These are phyloP conservation scores for Rhododendron vialii DNA, from an alignment of 148 eudicot genomes.

Conservation along the genomic window DNA sequence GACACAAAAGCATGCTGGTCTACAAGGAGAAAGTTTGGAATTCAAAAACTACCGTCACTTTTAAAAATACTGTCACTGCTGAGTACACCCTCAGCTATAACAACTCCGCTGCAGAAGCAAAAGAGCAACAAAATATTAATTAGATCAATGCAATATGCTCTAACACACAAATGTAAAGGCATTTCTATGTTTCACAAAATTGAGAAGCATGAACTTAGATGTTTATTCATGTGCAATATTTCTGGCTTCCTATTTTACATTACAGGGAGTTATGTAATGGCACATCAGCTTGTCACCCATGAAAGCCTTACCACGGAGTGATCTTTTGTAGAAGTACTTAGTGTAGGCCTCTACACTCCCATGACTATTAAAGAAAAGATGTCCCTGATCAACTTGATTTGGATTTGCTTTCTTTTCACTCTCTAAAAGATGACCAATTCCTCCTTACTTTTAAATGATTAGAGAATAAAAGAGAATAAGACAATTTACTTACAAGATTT, in stretches of 20 bases:
- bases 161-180: not conserved
- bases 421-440: not conserved
- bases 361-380: not conserved
- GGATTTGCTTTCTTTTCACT: not conserved
- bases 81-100: conserved; percentile 84
- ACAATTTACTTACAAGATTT: not conserved
- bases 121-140: not conserved
- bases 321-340: not conserved
- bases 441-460: not conserved
- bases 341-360: conserved; percentile 1
- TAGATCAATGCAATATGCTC: not conserved
- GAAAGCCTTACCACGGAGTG: not conserved
- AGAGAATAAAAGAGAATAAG: not conserved
- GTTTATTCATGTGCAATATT: not conserved
- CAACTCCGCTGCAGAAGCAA: conserved; percentile 66
- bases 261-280: not conserved
- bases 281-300: not conserved
- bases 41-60: conserved; percentile 52
- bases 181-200: not conserved
- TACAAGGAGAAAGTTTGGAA: not conserved
- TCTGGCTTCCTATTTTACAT: not conserved
- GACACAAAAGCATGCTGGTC: not conserved
- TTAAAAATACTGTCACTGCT: conserved; percentile 45
- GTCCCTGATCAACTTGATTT: not conserved
- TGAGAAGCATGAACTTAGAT: not conserved